Evolutionary conservation across 768 basidiomycete genomes (phyloP), one percentile per base, ranked within the genome.

Genomic region (Suillus cothurnatus): DNA sequence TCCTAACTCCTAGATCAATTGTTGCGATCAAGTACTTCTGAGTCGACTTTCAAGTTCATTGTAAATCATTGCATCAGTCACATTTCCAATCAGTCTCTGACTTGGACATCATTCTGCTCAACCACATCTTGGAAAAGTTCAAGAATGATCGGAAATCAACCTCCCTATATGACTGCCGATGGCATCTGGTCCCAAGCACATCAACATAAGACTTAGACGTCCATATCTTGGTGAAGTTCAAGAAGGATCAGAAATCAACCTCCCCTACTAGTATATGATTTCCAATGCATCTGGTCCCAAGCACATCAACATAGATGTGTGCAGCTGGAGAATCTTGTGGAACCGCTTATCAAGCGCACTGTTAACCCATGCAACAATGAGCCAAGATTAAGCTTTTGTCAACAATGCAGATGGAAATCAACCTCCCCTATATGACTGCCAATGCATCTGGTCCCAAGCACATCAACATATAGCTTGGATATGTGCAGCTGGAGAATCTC

Each of bases 301-400:
- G 81, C 97, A 99, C 79, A 95, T 99, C 83, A 99, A 99, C 87
- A 72, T 83, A 67, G 89, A 66, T 91, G 97, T 43, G 87, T 95
- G 6, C 90, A 94, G 75, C 95, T 99, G 79, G 97, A 99, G 84
- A 76, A 81, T 53, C 88, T 99, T 53, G 97, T 71, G 97, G 99
- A 79, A 97, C 97, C n/a, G 95, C 97, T 99, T 50, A 88, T 99
- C 64, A 85, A 93, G 73, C 90, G 94, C 66, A 97, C 96, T 43
- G 80, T 97, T 67, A 94, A 96, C 1, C 97, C 97, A 1, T 98
- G 96, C n/a, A n/a, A n/a, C n/a, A n/a, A n/a, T 15, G 97, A 99
- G 97, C 97, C 69, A 99, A 99, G 88, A 96, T 97, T 59, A 97
- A 99, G 76, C 83, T 99, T 31, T 98, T 95, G 14, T 95, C 94